Evolutionary conservation across 257 asterid species (phyloP).

Genomic region (Solanum boliviense): DNA sequence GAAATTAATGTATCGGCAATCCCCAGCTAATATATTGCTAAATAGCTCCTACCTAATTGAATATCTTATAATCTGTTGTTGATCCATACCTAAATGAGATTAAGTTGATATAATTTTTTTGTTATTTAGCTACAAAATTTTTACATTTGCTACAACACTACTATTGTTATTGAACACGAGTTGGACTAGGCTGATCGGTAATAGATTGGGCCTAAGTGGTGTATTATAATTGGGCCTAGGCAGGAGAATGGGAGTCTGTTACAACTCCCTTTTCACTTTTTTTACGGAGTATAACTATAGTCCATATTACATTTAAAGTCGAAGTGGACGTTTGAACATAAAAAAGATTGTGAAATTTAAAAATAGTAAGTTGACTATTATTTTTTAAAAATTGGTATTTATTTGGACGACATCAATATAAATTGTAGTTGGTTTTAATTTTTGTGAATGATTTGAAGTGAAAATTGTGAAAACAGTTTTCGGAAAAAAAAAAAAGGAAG

Average conservation of each 20-base stretch:
- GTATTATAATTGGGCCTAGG: not conserved
- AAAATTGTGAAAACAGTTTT: no score
- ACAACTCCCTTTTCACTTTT: not conserved
- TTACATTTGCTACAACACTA: not conserved
- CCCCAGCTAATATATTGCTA: no score
- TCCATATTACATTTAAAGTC: not conserved
- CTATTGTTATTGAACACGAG: not conserved
- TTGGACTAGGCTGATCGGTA: not conserved
- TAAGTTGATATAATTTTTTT: no score
- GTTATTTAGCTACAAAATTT: no score
- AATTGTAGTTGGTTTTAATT: no score
- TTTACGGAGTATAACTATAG: no score
- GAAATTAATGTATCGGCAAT: no score
- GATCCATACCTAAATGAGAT: no score
- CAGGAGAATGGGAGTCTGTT: not conserved
- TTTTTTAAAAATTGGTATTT: no score
- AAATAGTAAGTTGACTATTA: not conserved
- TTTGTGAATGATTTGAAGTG: not conserved
- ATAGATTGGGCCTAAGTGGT: not conserved
- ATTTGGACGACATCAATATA: not conserved
- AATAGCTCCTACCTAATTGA: no score
- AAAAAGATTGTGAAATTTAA: not conserved
- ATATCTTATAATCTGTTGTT: no score
- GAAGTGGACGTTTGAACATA: not conserved
- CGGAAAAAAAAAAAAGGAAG: no score